Conservation (phyloP, 371 early-diverging fungal genomes). For the Actinomucor elegans region DNA sequence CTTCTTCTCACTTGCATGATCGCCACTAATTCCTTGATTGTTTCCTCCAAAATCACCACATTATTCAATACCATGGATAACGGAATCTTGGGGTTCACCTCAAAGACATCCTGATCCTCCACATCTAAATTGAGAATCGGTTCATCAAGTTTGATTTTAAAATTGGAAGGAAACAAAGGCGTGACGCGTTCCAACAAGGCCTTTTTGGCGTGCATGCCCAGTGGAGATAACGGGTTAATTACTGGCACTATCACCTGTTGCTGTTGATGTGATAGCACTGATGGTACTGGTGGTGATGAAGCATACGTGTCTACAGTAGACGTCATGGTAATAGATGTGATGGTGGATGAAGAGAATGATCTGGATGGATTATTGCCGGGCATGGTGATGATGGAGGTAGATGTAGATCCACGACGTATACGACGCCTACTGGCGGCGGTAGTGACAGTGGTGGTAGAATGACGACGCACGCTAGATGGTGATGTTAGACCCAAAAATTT, state of each 20-base stretch:
- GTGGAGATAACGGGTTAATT: constrained; percentile 37
- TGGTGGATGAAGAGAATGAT: not conserved
- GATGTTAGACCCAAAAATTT: not conserved
- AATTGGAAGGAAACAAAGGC: constrained; percentile 61
- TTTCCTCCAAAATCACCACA: constrained; percentile 89
- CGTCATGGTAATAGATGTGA: not conserved
- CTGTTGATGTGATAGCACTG: not conserved
- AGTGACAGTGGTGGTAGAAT: not conserved
- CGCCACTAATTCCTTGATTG: constrained; percentile 87
- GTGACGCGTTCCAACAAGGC: constrained; percentile 51
- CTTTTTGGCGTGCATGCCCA: constrained; percentile 41
- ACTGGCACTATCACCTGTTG: not conserved
- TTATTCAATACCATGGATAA: constrained; percentile 79
- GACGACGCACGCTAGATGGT: not conserved
- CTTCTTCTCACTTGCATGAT: constrained; percentile 79
- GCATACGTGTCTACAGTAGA: constrained; percentile 7
- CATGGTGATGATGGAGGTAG: not conserved
- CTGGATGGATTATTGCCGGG: not conserved
- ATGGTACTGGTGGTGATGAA: not conserved
- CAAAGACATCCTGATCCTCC: constrained; percentile 51
- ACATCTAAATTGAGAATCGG: constrained; percentile 36
- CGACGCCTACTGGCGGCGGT: not conserved
- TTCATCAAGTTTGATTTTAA: constrained; percentile 51
- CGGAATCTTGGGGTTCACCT: constrained; percentile 52
- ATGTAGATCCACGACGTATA: not conserved